A percentile compares a stretch with the other conserved stretches of the same genome.
These are phyloP conservation scores for Xanthoceras sorbifolium DNA, from an alignment of 345 rosid genomes.

Conservation along the genomic window DNA sequence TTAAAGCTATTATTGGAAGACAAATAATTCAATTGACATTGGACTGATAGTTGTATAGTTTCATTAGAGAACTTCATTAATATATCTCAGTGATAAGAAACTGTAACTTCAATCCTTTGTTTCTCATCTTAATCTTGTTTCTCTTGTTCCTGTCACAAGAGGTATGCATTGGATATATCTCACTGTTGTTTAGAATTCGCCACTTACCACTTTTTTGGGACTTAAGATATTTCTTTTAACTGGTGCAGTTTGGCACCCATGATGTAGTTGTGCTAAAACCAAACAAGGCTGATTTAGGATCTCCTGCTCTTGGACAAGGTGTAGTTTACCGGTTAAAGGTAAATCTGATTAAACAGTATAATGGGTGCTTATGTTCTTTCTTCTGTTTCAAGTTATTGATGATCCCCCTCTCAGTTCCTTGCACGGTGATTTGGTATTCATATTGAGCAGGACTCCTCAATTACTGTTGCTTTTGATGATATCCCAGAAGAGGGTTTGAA, in stretches of 20 bases:
- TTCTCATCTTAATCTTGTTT: background rate
- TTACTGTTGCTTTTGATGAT: conserved; percentile 87
- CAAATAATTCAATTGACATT: background rate
- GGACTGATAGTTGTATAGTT: background rate
- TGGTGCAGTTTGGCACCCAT: conserved; percentile 75
- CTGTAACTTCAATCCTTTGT: background rate
- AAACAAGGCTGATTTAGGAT: conserved; percentile 81
- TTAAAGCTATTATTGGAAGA: background rate
- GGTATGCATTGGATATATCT: background rate
- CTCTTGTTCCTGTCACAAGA: conserved; percentile 1
- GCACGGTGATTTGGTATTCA: conserved; percentile 4
- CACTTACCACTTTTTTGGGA: background rate
- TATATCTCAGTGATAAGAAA: background rate
- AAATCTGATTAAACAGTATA: conserved; percentile 12
- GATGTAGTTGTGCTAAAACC: conserved; percentile 89
- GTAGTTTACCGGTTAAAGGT: conserved; percentile 89
- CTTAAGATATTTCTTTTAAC: conserved; percentile 3
- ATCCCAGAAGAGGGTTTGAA: conserved; percentile 87
- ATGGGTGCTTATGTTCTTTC: background rate
- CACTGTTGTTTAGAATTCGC: background rate
- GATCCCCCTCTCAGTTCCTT: conserved; percentile 12
- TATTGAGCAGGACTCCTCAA: conserved; percentile 67
- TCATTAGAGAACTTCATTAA: too few species aligned
- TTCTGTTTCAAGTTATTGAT: conserved; percentile 11
- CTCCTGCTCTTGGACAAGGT: conserved; percentile 94